Conservation (phyloP, 805 yeast species). For the Candida easanensis region DNA sequence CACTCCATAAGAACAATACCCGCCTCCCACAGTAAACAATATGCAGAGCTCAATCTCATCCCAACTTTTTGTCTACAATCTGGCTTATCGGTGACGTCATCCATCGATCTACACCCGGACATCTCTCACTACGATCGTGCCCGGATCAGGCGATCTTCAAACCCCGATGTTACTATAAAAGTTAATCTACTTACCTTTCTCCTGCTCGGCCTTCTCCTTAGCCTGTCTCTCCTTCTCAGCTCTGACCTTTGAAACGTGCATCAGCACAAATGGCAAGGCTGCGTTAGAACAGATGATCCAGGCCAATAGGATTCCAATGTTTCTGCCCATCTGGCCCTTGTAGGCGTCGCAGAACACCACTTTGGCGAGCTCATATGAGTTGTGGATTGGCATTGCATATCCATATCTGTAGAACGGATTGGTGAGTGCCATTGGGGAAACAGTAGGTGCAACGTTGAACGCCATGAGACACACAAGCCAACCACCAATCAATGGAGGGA, state of each 20-base stretch:
- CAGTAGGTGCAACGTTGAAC: slow-evolving; percentile 61
- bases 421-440: slow-evolving; percentile 56
- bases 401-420: slow-evolving; percentile 59
- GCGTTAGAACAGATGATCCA: slow-evolving; percentile 53
- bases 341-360: slow-evolving; percentile 56
- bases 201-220: slow-evolving; percentile 9
- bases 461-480: slow-evolving; percentile 71
- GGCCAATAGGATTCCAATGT: slow-evolving; percentile 54
- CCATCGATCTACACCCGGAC: neutral
- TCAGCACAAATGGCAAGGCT: slow-evolving; percentile 42
- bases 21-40: neutral
- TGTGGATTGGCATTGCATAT: slow-evolving; percentile 66
- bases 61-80: no score
- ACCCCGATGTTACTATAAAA: neutral
- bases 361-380: slow-evolving; percentile 56
- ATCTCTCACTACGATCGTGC: no score
- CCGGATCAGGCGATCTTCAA: no score
- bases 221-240: slow-evolving; percentile 9
- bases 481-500: slow-evolving; percentile 67
- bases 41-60: neutral
- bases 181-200: neutral
- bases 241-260: slow-evolving; percentile 16
- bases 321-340: slow-evolving; percentile 55
- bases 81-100: slow-evolving; percentile 7
- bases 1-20: no score